Evolutionary conservation across 768 basidiomycete species (phyloP), one percentile per base, ranked within the genome.

Genomic region (Naganishia kalamii): DNA sequence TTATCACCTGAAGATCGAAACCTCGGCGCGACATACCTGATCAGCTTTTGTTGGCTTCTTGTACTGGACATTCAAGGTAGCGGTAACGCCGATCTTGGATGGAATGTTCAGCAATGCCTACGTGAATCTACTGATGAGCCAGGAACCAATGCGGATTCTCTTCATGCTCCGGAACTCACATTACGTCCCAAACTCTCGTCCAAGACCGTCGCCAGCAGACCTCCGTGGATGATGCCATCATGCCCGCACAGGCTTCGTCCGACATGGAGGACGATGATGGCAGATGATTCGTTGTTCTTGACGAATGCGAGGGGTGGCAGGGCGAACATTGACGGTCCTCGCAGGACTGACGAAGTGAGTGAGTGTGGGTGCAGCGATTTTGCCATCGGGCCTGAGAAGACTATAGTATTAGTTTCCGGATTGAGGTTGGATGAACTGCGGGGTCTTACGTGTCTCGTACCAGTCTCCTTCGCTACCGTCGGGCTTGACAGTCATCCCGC

Each of bases 181-280:
- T 85, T 88, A 66, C 94, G 80, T 0, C 62, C 87, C 46, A 96
- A 74, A 17, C 82, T 81, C 81, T 99, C 94, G 68, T 99, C 94
- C 62, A 96, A 75, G 19, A 98, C 77, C 1, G 92, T 96, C 41
- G 92, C 91, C 21, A 98, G 81, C 65, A 98, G 72, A 1, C 94
- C 94, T 0, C 94, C 94, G 71, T 99, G 94, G 2, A 97, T 80
- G 67, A 99, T 92, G 0, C 94, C 94, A 77, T 94, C 92, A 68
- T 94, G 79, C 2, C 80, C 93, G 73, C 94, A 98, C 59, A 98
- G 68, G 1, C 87, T 88, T 44, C 88, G 80, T 1, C 94, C 94
- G 1, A 96, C 81, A 71, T 97, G 94, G 1, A 92, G 62, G 65
- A 96, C 80, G 5, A 85, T 81, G 29, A 85, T 73, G 11, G 84